Base-by-base conservation (phyloP, 2,329 filamentous ascomycete species). In the Fusarium sambucinum region DNA sequence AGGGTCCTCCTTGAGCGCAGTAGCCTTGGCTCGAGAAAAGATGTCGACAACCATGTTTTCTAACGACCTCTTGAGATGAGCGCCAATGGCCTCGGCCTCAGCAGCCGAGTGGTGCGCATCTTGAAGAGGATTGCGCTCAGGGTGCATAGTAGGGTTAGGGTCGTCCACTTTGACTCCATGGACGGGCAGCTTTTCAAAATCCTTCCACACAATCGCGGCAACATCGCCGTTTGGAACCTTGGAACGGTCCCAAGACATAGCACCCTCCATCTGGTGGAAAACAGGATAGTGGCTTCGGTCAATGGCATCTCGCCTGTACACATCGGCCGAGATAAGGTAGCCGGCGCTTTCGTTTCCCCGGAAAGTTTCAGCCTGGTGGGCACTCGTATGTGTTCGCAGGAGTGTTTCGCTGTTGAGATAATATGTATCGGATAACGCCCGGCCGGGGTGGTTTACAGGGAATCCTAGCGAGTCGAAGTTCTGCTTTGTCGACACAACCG, bases 391-490 rank as follows among this genome's bases (percentile, higher is more conserved):
- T 1, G 96, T 99, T 58, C 96, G 88, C 41, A 99, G 83, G 3
- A 99, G 89, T 0, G 92, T 97, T 52, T 88, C 81, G 70, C 90
- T 84, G 80, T 97, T 97, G 75, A 99, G 81, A 79, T 99, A 99
- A 84, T 98, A 99, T 1, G 96, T 98, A 80, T 99, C 96, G 16
- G 92, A 95, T 71, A 88, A 89, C 69, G 88, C 92, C 51, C 96
- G 90, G 62, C 96, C 96, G 6, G 94, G 92, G 74, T 99, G 96
- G 77, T 97, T 92, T 9, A 84, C 75, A 0, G 94, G 91, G 76
- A 99, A 98, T 44, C 94, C 94, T 10, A 99, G 84, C n/a, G 94
- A 96, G 80, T 99, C 96, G 77, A 99, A 99, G 79, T 99, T 99
- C 76, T 97, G 92, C 13, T 84, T 80, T 3, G 93, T 92, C 33